Percentiles rank a stretch among this genome's conserved stretches.
These are phyloP conservation scores for Acanthamoeba castellanii DNA, from an alignment of 208 protist genomes.

Conservation along the genomic window DNA sequence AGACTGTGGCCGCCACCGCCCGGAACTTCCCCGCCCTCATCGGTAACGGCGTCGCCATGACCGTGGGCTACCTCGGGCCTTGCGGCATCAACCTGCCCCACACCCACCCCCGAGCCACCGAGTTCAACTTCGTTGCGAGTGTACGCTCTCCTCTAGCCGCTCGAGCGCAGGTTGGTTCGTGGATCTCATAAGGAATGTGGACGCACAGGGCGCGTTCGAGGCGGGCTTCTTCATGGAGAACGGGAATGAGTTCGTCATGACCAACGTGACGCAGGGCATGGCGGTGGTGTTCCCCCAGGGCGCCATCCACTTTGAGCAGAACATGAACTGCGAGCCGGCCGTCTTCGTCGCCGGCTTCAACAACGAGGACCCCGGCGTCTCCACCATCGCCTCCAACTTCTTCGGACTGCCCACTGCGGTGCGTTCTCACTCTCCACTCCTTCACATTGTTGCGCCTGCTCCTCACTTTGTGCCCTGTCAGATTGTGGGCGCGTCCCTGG, in stretches of 20 bases:
- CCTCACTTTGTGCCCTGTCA: neutral
- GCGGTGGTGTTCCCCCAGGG: constrained; percentile 63
- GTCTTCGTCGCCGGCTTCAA: constrained; percentile 68
- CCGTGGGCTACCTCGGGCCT: constrained; percentile 38
- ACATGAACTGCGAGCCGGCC: constrained; percentile 38
- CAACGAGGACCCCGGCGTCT: constrained; percentile 65
- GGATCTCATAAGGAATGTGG: neutral
- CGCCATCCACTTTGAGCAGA: constrained; percentile 64
- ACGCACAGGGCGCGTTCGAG: constrained; percentile 17
- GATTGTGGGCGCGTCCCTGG: constrained; percentile 53
- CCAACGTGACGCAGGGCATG: constrained; percentile 44
- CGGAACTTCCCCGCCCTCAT: constrained; percentile 46
- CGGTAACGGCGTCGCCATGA: constrained; percentile 68
- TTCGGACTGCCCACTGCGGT: constrained; percentile 48
- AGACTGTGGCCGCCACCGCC: constrained; percentile 39
- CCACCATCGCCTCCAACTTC: constrained; percentile 60
- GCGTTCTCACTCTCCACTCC: neutral
- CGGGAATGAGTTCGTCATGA: constrained; percentile 16
- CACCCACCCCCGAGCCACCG: constrained; percentile 56
- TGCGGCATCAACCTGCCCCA: constrained; percentile 72
- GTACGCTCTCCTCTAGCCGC: neutral
- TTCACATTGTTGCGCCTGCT: neutral
- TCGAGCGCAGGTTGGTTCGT: neutral
- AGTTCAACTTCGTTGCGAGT: constrained; percentile 55
- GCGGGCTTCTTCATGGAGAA: constrained; percentile 72